phyloP scores from a whole-genome alignment of 1,139 yeast genomes.

The Yamadazyma membranifaciens region DNA sequence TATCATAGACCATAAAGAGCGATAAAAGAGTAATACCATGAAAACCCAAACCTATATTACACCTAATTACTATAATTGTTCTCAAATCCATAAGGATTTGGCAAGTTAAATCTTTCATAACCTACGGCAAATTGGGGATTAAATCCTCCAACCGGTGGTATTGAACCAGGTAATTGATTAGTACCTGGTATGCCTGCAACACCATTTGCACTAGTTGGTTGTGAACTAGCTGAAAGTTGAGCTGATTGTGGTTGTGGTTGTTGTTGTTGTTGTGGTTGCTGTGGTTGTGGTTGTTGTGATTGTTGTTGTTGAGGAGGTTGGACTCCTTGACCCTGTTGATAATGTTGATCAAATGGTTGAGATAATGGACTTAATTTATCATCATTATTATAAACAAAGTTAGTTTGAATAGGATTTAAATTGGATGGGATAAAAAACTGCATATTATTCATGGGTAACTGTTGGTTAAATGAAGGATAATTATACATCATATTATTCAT shows the following conservation, averaged over 20 bases:
- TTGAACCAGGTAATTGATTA: neutral
- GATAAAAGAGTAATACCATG: neutral
- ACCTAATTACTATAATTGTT: conserved; percentile 7
- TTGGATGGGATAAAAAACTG: conserved; percentile 11
- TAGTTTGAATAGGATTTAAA: conserved; percentile 15
- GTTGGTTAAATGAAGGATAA: conserved; percentile 2
- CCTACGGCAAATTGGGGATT: conserved; percentile 19
- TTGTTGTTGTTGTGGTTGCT: conserved; percentile 15
- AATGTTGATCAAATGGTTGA: conserved; percentile 18
- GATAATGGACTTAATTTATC: conserved; percentile 30
- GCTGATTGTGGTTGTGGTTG: conserved; percentile 3
- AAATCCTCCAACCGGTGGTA: conserved; percentile 6
- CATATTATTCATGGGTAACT: conserved; percentile 17
- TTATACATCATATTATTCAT: conserved; percentile 6
- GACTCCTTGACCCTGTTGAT: conserved; percentile 10
- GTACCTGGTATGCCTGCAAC: neutral
- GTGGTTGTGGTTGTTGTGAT: conserved; percentile 6
- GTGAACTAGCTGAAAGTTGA: neutral
- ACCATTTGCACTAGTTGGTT: neutral
- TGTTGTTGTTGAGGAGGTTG: conserved; percentile 11
- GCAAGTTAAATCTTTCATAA: conserved; percentile 28
- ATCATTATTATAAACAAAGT: conserved; percentile 23
- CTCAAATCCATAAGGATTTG: conserved; percentile 26
- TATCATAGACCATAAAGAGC: too few relatives aligned
- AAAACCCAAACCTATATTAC: conserved; percentile 1